These are phyloP conservation scores for Periconia sp. DNA, from an alignment of 2,329 filamentous ascomycete genomes.

Conservation along the genomic window DNA sequence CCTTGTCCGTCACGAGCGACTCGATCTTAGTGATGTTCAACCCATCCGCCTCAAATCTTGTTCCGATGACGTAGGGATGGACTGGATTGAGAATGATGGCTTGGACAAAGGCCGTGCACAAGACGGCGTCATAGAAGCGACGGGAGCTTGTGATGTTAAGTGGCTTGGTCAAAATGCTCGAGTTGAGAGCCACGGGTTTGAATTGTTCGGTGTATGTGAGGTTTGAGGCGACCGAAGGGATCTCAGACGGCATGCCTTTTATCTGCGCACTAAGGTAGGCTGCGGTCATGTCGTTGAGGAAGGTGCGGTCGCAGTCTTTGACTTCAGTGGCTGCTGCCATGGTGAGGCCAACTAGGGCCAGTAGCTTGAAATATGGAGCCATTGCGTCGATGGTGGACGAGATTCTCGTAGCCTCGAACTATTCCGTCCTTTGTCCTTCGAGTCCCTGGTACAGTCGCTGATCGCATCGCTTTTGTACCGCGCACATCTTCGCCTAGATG, in stretches of 20 bases:
- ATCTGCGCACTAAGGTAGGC: conserved; percentile 24
- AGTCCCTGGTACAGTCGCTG: neutral
- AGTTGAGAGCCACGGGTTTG: conserved; percentile 16
- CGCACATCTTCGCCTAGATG: too few relatives aligned
- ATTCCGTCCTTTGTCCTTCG: neutral
- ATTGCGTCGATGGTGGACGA: neutral
- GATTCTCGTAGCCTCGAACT: neutral
- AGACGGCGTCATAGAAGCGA: conserved; percentile 20
- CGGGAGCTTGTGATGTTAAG: conserved; percentile 24
- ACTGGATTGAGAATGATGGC: conserved; percentile 18
- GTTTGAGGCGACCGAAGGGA: conserved; percentile 16
- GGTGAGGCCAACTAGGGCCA: neutral
- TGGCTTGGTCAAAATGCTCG: conserved; percentile 22
- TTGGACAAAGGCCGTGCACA: conserved; percentile 30
- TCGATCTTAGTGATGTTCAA: conserved; percentile 24
- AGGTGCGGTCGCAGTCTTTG: conserved; percentile 19
- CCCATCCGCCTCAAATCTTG: conserved; percentile 18
- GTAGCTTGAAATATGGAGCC: neutral
- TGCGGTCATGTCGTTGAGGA: conserved; percentile 21
- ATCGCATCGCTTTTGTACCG: neutral
- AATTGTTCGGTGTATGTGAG: conserved; percentile 31
- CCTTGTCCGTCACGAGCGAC: conserved; percentile 25
- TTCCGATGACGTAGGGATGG: conserved; percentile 31
- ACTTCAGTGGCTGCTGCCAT: conserved; percentile 1
- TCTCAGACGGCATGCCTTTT: conserved; percentile 14